phyloP scores from a whole-genome alignment of 2,329 filamentous ascomycete species.

The Ascochyta fabae region DNA sequence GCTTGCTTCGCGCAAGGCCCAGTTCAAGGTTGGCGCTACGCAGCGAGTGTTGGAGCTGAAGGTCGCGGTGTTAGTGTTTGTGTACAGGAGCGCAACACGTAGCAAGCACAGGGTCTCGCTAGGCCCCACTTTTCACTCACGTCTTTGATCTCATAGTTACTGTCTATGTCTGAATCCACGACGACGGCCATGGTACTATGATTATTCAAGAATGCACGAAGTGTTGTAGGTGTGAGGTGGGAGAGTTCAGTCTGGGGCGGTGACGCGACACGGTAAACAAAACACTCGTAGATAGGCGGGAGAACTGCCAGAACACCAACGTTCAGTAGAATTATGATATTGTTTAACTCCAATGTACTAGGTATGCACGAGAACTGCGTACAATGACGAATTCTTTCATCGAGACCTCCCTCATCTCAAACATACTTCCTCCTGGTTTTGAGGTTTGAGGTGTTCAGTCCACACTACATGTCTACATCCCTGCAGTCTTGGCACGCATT shows the following conservation, averaged over 20 bases:
- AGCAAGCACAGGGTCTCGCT: constrained; percentile 2
- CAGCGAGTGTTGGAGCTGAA: constrained; percentile 58
- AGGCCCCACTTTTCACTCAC: constrained; percentile 33
- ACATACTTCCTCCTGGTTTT: background rate
- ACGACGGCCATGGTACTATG: constrained; percentile 33
- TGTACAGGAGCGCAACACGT: constrained; percentile 11
- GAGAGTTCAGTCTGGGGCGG: constrained; percentile 26
- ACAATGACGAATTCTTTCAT: too few relatives aligned
- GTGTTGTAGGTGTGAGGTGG: constrained; percentile 20
- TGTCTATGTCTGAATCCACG: constrained; percentile 38
- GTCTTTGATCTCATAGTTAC: constrained; percentile 43
- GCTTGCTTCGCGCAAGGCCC: constrained; percentile 69
- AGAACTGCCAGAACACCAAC: constrained; percentile 3
- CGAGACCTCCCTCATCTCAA: too few relatives aligned
- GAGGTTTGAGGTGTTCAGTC: background rate
- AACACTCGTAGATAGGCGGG: constrained; percentile 26
- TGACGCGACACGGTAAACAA: constrained; percentile 45
- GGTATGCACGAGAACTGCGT: too few relatives aligned
- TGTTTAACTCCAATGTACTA: background rate
- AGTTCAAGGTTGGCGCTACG: constrained; percentile 67
- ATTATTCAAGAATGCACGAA: constrained; percentile 28
- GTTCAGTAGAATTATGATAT: background rate
- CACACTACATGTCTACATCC: constrained; percentile 10
- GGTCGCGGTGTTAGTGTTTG: constrained; percentile 19
- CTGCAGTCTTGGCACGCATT: constrained; percentile 35